Conservation (phyloP, 768 basidiomycete species). For the Russula compacta region DNA sequence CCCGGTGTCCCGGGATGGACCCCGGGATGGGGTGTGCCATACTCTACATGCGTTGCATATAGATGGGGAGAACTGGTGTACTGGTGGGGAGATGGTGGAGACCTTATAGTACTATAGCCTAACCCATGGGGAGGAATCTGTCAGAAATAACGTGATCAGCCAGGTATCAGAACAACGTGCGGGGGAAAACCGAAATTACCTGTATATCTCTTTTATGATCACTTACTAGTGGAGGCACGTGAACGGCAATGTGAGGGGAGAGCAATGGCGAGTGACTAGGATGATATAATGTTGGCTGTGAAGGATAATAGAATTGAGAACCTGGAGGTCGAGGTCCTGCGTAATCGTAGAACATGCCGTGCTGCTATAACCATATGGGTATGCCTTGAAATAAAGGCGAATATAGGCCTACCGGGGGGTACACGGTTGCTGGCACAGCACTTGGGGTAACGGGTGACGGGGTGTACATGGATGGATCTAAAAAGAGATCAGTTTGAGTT, state of each 20-base stretch:
- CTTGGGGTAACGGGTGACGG: slow-evolving; percentile 36
- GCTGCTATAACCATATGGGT: slow-evolving; percentile 33
- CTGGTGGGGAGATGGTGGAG: slow-evolving; percentile 38
- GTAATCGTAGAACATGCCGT: slow-evolving; percentile 54
- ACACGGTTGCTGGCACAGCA: slow-evolving; percentile 38
- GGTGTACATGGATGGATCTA: slow-evolving; percentile 45
- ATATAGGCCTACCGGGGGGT: slow-evolving; percentile 34
- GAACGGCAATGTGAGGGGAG: slow-evolving; percentile 36
- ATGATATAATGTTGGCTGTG: slow-evolving; percentile 53
- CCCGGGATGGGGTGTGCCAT: slow-evolving; percentile 38
- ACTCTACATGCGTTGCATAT: slow-evolving; percentile 41
- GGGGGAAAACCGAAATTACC: slow-evolving; percentile 28
- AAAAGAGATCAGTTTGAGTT: slow-evolving; percentile 38
- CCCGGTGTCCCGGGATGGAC: slow-evolving; percentile 23
- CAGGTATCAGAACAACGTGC: slow-evolving; percentile 25
- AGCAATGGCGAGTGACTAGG: slow-evolving; percentile 46
- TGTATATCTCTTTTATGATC: slow-evolving; percentile 54
- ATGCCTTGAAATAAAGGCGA: slow-evolving; percentile 36
- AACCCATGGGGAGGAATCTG: slow-evolving; percentile 33
- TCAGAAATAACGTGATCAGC: slow-evolving; percentile 38
- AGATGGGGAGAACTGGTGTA: slow-evolving; percentile 18
- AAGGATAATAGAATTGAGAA: slow-evolving; percentile 54
- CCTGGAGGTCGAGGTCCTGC: slow-evolving; percentile 36
- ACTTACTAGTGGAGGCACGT: slow-evolving; percentile 31
- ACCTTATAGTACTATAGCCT: slow-evolving; percentile 35